Percentiles rank a stretch among this genome's conserved stretches.
Evolutionary conservation across 2,329 filamentous ascomycete species (phyloP).

Genomic region (Trichoderma hamatum): DNA sequence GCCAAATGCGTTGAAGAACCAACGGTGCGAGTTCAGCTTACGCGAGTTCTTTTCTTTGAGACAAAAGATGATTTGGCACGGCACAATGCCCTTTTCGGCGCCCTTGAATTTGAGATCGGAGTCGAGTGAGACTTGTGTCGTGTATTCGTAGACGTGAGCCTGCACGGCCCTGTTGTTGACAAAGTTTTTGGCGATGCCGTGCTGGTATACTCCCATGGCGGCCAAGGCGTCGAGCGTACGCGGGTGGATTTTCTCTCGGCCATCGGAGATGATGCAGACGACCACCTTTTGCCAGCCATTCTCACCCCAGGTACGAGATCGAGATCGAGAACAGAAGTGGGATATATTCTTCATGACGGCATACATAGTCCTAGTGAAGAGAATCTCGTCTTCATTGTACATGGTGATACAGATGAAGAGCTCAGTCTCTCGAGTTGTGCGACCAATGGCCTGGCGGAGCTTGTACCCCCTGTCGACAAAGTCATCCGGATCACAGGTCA

Average conservation of each 20-base stretch:
- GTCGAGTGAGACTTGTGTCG: constrained; percentile 94
- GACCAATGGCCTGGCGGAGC: constrained; percentile 85
- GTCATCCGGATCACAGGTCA: constrained; percentile 97
- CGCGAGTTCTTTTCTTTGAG: constrained; percentile 97
- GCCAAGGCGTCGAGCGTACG: constrained; percentile 91
- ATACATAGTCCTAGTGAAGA: constrained; percentile 97
- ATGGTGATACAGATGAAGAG: constrained; percentile 97
- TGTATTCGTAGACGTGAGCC: constrained; percentile 98
- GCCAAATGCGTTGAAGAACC: constrained; percentile 99
- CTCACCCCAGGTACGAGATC: constrained; percentile 95
- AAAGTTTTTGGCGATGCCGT: constrained; percentile 97
- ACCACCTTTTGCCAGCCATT: constrained; percentile 99
- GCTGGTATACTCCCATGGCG: constrained; percentile 96
- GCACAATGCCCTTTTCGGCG: constrained; percentile 97
- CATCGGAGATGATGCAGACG: constrained; percentile 94
- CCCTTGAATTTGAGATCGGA: constrained; percentile 98
- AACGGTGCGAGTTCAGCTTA: constrained; percentile 97
- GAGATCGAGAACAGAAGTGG: constrained; percentile 90
- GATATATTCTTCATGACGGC: constrained; percentile 98
- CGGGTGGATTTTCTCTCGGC: constrained; percentile 85
- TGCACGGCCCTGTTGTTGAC: constrained; percentile 96
- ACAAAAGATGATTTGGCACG: constrained; percentile 97
- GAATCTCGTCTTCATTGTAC: constrained; percentile 98
- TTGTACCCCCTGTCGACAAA: constrained; percentile 89
- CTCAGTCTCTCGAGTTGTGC: constrained; percentile 84